Evolutionary conservation across 1,284 basidiomycete species (phyloP), one percentile per base, ranked within the genome.

Genomic region (Irpex lacteus): DNA sequence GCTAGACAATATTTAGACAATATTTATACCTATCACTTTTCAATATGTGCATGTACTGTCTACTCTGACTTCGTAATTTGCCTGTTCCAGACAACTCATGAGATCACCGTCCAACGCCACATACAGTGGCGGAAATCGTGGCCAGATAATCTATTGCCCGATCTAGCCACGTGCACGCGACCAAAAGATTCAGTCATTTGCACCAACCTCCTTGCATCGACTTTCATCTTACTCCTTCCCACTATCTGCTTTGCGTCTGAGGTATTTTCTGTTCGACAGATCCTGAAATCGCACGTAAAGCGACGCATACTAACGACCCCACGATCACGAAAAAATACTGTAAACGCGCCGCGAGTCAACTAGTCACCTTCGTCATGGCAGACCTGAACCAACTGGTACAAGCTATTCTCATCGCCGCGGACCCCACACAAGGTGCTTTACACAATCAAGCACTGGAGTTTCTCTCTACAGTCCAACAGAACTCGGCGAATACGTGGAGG

Each of bases 391-490:
- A 89, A 73, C 82, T 94, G 67, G 85, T 92, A 19, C 91, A 91
- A 76, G 94, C 94, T 60, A 93, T 94, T 73, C 78, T 85, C 73
- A 90, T 95, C 77, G 94, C 94, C 63, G 90, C 90, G 69, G 90
- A 95, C 81, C 92, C 90, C 49, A 78, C 81, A 11, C 90, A 90
- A 73, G 81, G 78, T 64, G 70, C 81, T 32, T 77, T 94, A 18
- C 90, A 93, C 77, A 87, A 87, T 60, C 88, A 95, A 73, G 95
- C 95, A 60, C 82, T 96, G 69, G 83, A 88, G 63, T 98, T 92
- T 76, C 82, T 97, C 54, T 83, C 89, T 40, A 84, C 82, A 59
- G 81, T 96, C 66, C 91, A 95, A 74, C 86, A 87, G 76, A 92
- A 90, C 76, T 82, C 89, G 2, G 77, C 78, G 63, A 85, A 88